Evolutionary conservation across 192 early-diverging fungal genomes (phyloP).

Genomic region (Backusella parvicylindrica): DNA sequence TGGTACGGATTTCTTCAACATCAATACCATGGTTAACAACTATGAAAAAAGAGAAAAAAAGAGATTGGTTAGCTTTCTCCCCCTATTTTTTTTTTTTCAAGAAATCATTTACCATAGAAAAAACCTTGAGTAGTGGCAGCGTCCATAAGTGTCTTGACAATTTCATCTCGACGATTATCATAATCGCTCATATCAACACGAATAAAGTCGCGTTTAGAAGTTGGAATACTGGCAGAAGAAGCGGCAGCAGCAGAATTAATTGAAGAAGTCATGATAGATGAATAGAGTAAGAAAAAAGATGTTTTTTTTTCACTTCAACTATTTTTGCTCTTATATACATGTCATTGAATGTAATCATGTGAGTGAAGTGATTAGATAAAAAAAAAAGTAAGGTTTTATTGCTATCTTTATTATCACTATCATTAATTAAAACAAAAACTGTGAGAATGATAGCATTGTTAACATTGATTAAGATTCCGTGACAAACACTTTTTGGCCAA

Average conservation of each 20-base stretch:
- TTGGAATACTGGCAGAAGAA: neutral
- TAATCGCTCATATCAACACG: constrained; percentile 17
- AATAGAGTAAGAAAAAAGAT: neutral
- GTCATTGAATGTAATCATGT: neutral
- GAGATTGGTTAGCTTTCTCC: neutral
- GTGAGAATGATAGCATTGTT: neutral
- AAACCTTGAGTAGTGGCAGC: constrained; percentile 27
- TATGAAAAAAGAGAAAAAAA: neutral
- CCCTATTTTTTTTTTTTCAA: neutral
- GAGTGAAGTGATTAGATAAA: neutral
- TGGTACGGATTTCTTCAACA: constrained; percentile 11
- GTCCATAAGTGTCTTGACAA: constrained; percentile 16
- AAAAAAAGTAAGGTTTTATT: neutral
- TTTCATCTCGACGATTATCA: constrained; percentile 20
- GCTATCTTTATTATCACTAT: neutral
- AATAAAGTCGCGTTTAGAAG: constrained; percentile 1
- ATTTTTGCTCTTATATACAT: neutral
- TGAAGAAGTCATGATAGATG: neutral
- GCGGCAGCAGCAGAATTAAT: neutral
- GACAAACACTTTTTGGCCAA: neutral
- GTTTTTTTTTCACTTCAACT: neutral
- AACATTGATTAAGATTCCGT: neutral
- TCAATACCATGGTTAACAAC: constrained; percentile 27
- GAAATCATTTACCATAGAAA: constrained; percentile 25
- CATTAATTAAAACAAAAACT: neutral